phyloP scores from a whole-genome alignment of 2,329 filamentous ascomycete species.

The Hirsutella thompsonii region DNA sequence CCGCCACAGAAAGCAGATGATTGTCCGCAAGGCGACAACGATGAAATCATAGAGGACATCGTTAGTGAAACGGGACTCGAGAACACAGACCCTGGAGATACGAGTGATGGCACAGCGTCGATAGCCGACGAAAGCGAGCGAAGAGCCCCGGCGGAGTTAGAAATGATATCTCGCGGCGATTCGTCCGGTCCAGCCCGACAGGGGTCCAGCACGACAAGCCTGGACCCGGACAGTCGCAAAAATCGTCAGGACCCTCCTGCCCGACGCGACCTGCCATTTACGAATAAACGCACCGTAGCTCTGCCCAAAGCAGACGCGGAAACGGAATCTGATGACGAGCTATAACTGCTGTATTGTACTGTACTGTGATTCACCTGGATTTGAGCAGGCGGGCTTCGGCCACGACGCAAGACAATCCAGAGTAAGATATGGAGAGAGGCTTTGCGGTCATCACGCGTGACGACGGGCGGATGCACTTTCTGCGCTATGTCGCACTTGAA shows the following conservation, averaged over 20 bases:
- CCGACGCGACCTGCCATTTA: constrained; percentile 31
- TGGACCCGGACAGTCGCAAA: constrained; percentile 9
- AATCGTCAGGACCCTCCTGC: constrained; percentile 19
- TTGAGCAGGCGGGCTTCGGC: no score
- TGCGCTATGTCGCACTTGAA: no score
- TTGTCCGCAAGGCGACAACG: constrained; percentile 29
- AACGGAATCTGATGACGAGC: constrained; percentile 43
- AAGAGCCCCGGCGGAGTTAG: constrained; percentile 13
- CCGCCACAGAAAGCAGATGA: constrained; percentile 26
- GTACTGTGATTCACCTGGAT: no score
- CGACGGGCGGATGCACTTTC: no score
- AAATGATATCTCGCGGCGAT: not conserved
- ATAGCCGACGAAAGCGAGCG: constrained; percentile 30
- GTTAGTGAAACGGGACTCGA: constrained; percentile 19
- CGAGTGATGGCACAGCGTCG: constrained; percentile 25
- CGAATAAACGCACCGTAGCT: constrained; percentile 19
- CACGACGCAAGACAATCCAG: not conserved
- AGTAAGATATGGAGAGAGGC: not conserved
- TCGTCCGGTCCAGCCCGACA: not conserved
- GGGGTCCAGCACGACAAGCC: constrained; percentile 2
- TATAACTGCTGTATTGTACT: constrained; percentile 18
- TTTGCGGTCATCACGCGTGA: no score
- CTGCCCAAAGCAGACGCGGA: constrained; percentile 24
- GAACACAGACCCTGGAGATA: constrained; percentile 26
- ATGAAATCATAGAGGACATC: constrained; percentile 37